These are phyloP conservation scores for Yamadazyma tumulicola DNA, from an alignment of 805 yeast species.

Conservation along the genomic window DNA sequence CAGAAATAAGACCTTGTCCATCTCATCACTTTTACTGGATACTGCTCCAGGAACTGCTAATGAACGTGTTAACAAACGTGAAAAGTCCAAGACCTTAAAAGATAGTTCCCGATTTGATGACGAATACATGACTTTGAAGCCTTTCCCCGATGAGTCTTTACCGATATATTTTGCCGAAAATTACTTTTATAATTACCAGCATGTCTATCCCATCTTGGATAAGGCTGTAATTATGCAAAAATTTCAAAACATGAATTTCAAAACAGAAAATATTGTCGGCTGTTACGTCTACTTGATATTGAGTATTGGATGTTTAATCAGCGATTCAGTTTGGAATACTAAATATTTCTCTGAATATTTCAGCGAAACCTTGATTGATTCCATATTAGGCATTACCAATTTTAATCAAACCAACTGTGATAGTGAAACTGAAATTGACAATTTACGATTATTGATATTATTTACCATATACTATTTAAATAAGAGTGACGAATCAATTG, in stretches of 20 bases:
- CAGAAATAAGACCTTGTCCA: slow-evolving; percentile 5
- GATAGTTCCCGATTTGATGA: slow-evolving; percentile 15
- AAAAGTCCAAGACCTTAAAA: not conserved
- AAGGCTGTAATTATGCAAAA: slow-evolving; percentile 18
- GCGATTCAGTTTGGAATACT: slow-evolving; percentile 24
- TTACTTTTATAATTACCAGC: slow-evolving; percentile 36
- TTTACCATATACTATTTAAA: slow-evolving; percentile 29
- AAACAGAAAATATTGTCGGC: slow-evolving; percentile 32
- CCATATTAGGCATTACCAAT: slow-evolving; percentile 31
- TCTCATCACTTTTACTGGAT: slow-evolving; percentile 5
- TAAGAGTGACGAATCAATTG: slow-evolving; percentile 22
- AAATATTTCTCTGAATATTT: slow-evolving; percentile 25
- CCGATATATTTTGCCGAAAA: slow-evolving; percentile 31
- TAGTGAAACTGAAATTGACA: slow-evolving; percentile 21
- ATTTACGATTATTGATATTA: slow-evolving; percentile 28
- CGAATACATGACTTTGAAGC: slow-evolving; percentile 35
- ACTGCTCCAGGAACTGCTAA: slow-evolving; percentile 1
- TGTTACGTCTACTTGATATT: slow-evolving; percentile 36
- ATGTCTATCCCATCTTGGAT: slow-evolving; percentile 33
- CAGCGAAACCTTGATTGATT: slow-evolving; percentile 28
- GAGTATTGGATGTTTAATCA: slow-evolving; percentile 37
- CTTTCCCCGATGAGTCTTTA: slow-evolving; percentile 24
- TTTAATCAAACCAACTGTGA: slow-evolving; percentile 20
- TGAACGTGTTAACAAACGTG: not conserved
- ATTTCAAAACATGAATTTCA: slow-evolving; percentile 26